Percentiles rank a stretch among this genome's conserved stretches.
These are phyloP conservation scores for Cercospora sp. DNA, from an alignment of 2,329 filamentous ascomycete species.

Conservation along the genomic window DNA sequence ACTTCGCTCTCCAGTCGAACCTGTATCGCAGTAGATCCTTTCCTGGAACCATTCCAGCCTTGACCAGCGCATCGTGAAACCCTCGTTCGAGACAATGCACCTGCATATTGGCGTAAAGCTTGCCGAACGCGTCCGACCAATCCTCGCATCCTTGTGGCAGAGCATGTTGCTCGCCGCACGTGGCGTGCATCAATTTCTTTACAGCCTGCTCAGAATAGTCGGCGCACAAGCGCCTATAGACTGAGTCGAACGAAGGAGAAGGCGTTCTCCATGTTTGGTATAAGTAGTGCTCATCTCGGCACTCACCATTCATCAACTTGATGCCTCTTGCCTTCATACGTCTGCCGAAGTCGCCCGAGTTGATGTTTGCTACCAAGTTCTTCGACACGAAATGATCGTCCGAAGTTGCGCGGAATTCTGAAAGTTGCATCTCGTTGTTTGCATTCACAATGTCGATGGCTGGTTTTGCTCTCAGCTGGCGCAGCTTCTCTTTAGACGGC, in stretches of 20 bases:
- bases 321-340: conserved; percentile 49
- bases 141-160: conserved; percentile 45
- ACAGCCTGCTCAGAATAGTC: conserved; percentile 54
- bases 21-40: conserved; percentile 54
- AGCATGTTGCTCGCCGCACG: conserved; percentile 42
- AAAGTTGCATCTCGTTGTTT: conserved; percentile 46
- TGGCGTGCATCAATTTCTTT: conserved; percentile 46
- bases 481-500: conserved; percentile 47
- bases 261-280: conserved; percentile 56
- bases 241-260: conserved; percentile 42
- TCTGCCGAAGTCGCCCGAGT: conserved; percentile 51
- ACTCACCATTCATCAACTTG: conserved; percentile 57
- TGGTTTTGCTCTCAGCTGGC: conserved; percentile 45
- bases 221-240: conserved; percentile 51
- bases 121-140: conserved; percentile 56
- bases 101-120: conserved; percentile 58
- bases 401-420: conserved; percentile 57
- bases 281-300: conserved; percentile 54
- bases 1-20: conserved; percentile 55
- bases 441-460: conserved; percentile 46
- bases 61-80: conserved; percentile 48
- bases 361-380: conserved; percentile 49
- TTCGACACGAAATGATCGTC: conserved; percentile 52
- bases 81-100: conserved; percentile 56
- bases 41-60: conserved; percentile 44